Conservation (phyloP, 164 flowering plant species). For the Vitis amurensis region DNA sequence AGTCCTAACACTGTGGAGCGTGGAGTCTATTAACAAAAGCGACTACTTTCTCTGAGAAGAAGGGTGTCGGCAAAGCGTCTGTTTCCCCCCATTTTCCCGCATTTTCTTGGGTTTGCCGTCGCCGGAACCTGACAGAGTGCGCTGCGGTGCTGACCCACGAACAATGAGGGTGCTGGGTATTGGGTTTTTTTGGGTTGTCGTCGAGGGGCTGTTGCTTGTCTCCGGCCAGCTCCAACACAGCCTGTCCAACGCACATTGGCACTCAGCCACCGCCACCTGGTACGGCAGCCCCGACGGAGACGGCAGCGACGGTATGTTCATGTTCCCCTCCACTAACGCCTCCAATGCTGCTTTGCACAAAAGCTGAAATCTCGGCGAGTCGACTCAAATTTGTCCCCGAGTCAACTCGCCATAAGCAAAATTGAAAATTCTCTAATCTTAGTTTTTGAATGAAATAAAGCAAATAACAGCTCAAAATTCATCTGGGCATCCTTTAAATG, state of each 20-base stretch:
- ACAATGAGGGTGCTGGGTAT: not conserved
- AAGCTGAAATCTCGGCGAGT: not conserved
- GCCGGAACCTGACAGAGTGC: too few species aligned
- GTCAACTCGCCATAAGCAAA: too few species aligned
- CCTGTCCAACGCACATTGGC: constrained; percentile 56
- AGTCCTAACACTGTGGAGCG: too few species aligned
- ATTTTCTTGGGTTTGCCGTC: too few species aligned
- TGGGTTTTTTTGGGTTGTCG: not conserved
- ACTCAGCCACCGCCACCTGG: constrained; percentile 93
- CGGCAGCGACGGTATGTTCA: constrained; percentile 74
- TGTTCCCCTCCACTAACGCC: not conserved
- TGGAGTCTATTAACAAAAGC: not conserved
- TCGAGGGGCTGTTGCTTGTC: not conserved
- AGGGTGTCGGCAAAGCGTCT: too few species aligned
- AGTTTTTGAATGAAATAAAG: too few species aligned
- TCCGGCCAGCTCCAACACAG: constrained; percentile 10
- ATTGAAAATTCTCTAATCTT: too few species aligned
- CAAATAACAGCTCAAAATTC: too few species aligned
- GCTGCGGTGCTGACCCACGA: too few species aligned
- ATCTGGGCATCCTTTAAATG: too few species aligned
- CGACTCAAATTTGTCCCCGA: not conserved
- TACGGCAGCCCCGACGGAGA: constrained; percentile 96
- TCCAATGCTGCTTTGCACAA: not conserved
- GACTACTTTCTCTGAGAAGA: too few species aligned
- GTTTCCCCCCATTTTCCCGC: too few species aligned